Percentiles rank a stretch among this genome's conserved stretches.
Evolutionary conservation across 768 basidiomycete species (phyloP).

Genomic region (Xerocomellus intermedius): DNA sequence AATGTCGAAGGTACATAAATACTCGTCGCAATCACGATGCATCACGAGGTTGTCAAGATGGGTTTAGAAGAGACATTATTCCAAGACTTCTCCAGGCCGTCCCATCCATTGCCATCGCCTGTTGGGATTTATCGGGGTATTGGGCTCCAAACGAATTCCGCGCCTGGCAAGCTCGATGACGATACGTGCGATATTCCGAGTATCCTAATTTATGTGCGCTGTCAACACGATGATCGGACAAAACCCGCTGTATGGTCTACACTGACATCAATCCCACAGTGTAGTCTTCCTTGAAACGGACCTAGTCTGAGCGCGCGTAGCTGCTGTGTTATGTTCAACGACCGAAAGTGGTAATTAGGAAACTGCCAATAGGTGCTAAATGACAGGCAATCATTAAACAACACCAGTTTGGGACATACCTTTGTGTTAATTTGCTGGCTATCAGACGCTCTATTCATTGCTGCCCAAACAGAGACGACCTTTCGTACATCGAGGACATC

Average conservation of each 20-base stretch:
- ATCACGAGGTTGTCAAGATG: conserved; percentile 4
- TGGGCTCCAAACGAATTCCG: conserved; percentile 68
- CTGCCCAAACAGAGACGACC: conserved; percentile 48
- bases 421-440: conserved; percentile 8
- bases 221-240: conserved; percentile 2
- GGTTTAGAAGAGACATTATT: conserved; percentile 34
- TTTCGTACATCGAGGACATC: conserved; percentile 75
- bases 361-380: conserved; percentile 14
- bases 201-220: conserved; percentile 55
- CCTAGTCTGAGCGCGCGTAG: conserved; percentile 68
- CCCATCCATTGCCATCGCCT: conserved; percentile 89
- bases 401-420: conserved; percentile 11
- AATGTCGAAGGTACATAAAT: neutral
- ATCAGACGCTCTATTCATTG: conserved; percentile 8
- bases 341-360: conserved; percentile 20
- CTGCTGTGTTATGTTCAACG: conserved; percentile 73
- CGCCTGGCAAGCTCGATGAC: conserved; percentile 72
- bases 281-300: conserved; percentile 78
- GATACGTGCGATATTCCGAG: conserved; percentile 85
- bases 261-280: conserved; percentile 90
- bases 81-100: conserved; percentile 62
- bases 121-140: conserved; percentile 62
- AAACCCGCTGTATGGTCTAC: conserved; percentile 1
- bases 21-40: conserved; percentile 9
- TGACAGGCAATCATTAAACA: neutral